Percentiles rank a stretch among this genome's conserved stretches.
Evolutionary conservation across 2,329 filamentous ascomycete genomes (phyloP).

Genomic region (Aspergillus latus): DNA sequence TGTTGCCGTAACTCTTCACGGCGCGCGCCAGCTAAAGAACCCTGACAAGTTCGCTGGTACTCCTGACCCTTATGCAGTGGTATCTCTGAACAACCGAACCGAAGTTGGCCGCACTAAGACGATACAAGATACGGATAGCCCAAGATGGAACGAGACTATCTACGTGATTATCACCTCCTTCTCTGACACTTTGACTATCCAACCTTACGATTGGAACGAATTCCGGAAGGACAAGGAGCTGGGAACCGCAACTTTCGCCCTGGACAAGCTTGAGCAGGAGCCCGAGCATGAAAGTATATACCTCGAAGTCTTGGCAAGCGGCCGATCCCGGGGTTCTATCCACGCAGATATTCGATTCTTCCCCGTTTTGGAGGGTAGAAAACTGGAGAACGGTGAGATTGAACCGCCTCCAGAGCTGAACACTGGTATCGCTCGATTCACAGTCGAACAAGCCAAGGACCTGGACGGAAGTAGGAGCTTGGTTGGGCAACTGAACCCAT

Average conservation of each 20-base stretch:
- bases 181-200: constrained; percentile 80
- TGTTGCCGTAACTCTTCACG: constrained; percentile 84
- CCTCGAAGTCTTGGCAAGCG: constrained; percentile 79
- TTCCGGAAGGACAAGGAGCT: constrained; percentile 96
- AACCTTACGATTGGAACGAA: constrained; percentile 90
- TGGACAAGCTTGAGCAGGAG: constrained; percentile 78
- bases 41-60: constrained; percentile 89
- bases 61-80: constrained; percentile 81
- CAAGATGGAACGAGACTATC: constrained; percentile 94
- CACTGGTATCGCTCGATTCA: constrained; percentile 91
- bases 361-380: constrained; percentile 72
- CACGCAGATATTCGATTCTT: constrained; percentile 89
- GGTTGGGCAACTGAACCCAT: constrained; percentile 87
- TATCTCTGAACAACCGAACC: constrained; percentile 80
- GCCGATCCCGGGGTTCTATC: constrained; percentile 77
- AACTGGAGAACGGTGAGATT: constrained; percentile 70
- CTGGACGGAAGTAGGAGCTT: constrained; percentile 89
- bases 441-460: constrained; percentile 93
- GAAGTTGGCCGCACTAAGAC: constrained; percentile 87
- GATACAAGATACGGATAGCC: constrained; percentile 78
- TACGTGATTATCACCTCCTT: constrained; percentile 93
- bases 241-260: constrained; percentile 77
- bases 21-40: constrained; percentile 90
- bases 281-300: constrained; percentile 79
- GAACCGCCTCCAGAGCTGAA: constrained; percentile 84